These are phyloP conservation scores for Cotoneaster glaucophyllus DNA, from an alignment of 306 rosid species.

Conservation along the genomic window DNA sequence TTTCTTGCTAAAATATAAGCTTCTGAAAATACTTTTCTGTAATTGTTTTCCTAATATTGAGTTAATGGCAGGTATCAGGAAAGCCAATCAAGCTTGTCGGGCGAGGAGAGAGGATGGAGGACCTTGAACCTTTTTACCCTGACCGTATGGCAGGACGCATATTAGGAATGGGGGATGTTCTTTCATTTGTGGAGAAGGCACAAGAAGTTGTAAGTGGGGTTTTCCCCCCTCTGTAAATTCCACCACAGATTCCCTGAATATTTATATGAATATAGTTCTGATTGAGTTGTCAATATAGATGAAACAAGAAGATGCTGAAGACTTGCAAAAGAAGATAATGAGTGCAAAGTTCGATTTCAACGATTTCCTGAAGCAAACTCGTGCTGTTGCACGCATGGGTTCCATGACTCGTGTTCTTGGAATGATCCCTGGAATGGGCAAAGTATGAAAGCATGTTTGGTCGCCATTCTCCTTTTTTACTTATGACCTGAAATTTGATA, in stretches of 20 bases:
- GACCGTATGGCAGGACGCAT: slow-evolving; percentile 99
- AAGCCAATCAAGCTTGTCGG: slow-evolving; percentile 98
- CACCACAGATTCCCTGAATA: not conserved
- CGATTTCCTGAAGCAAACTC: slow-evolving; percentile 96
- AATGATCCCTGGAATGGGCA: slow-evolving; percentile 99
- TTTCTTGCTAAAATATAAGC: not conserved
- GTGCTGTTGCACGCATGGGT: slow-evolving; percentile 92
- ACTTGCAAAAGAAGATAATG: slow-evolving; percentile 95
- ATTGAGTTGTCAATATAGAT: slow-evolving; percentile 41
- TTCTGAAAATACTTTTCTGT: not conserved
- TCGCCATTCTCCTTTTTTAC: slow-evolving; percentile 1
- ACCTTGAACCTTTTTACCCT: slow-evolving; percentile 97
- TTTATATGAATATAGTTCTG: not conserved
- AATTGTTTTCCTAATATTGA: slow-evolving; percentile 5
- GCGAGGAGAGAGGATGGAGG: slow-evolving; percentile 97
- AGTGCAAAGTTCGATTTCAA: slow-evolving; percentile 95
- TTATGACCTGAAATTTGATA: not conserved
- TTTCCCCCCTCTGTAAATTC: not conserved
- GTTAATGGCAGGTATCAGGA: slow-evolving; percentile 74
- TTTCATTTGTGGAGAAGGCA: slow-evolving; percentile 97
- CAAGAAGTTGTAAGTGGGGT: slow-evolving; percentile 81
- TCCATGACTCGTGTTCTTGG: slow-evolving; percentile 96
- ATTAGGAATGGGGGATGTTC: slow-evolving; percentile 98
- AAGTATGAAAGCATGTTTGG: slow-evolving; percentile 45
- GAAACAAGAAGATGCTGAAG: slow-evolving; percentile 97